Conservation (phyloP, 257 asterid species). For the Anisodus acutangulus region DNA sequence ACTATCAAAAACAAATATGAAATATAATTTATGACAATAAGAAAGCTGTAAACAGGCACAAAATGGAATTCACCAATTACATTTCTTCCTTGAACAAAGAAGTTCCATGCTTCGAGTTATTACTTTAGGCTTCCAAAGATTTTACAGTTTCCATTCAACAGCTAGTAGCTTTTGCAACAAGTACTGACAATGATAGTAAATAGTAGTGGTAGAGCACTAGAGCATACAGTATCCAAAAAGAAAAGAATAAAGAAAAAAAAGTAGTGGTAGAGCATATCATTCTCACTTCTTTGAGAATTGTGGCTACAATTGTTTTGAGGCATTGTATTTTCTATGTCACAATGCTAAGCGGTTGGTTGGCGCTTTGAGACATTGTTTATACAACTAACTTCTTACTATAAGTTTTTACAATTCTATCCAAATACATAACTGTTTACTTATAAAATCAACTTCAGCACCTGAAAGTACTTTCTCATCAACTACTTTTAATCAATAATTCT, state of each 20-base stretch:
- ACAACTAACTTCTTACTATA: neutral
- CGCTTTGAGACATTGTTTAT: conserved; percentile 20
- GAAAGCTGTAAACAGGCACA: neutral
- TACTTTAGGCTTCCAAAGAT: conserved; percentile 8
- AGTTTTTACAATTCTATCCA: too few relatives aligned
- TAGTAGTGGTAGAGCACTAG: conserved; percentile 14
- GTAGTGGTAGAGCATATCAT: conserved; percentile 7
- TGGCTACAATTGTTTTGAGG: neutral
- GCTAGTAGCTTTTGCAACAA: conserved; percentile 18
- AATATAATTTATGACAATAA: neutral
- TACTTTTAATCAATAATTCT: too few relatives aligned
- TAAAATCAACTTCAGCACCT: too few relatives aligned
- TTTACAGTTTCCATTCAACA: neutral
- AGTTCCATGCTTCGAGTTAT: neutral
- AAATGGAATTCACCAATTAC: neutral
- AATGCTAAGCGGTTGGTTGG: conserved; percentile 21
- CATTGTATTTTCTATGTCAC: neutral
- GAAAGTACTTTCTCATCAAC: neutral
- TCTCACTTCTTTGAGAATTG: conserved; percentile 1
- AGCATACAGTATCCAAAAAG: neutral
- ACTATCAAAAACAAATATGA: neutral
- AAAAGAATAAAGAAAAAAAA: neutral
- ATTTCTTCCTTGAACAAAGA: conserved; percentile 1
- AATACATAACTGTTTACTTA: too few relatives aligned
- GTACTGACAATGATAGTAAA: neutral